These are phyloP conservation scores for Somion occarium DNA, from an alignment of 1,284 basidiomycete species.

Conservation along the genomic window DNA sequence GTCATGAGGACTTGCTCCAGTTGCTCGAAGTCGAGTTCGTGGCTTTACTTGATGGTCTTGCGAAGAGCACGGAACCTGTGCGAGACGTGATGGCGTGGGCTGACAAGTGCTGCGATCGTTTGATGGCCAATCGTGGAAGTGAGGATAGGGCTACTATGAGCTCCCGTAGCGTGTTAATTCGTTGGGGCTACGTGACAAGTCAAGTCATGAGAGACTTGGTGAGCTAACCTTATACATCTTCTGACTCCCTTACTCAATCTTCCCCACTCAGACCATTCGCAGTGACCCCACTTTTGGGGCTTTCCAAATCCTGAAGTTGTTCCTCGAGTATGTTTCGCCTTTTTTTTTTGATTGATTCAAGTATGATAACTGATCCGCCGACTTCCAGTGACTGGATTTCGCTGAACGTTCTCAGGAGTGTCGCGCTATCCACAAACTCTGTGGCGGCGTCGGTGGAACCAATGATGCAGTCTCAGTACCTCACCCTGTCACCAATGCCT, in stretches of 20 bases:
- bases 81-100: constrained; percentile 85
- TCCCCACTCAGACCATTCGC: constrained; percentile 64
- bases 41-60: constrained; percentile 62
- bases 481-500: constrained; percentile 74
- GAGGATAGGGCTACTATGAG: constrained; percentile 81
- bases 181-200: constrained; percentile 88
- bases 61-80: constrained; percentile 76
- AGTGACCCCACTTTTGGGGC: constrained; percentile 87
- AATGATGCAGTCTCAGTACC: constrained; percentile 83
- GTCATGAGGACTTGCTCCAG: constrained; percentile 82
- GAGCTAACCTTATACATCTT: constrained; percentile 26
- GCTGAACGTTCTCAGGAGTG: constrained; percentile 78
- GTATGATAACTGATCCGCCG: neutral
- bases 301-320: constrained; percentile 86
- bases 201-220: constrained; percentile 86
- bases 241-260: constrained; percentile 5
- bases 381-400: constrained; percentile 78
- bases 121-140: constrained; percentile 65
- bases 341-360: constrained; percentile 6
- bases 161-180: constrained; percentile 78
- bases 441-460: constrained; percentile 86
- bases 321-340: constrained; percentile 66
- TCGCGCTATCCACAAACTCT: constrained; percentile 82
- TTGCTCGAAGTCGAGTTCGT: constrained; percentile 83
- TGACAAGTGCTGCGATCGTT: constrained; percentile 78